Percentiles rank a stretch among this genome's conserved stretches.
phyloP scores from a whole-genome alignment of 2,329 filamentous ascomycete genomes.

The Zarea fungicola region DNA sequence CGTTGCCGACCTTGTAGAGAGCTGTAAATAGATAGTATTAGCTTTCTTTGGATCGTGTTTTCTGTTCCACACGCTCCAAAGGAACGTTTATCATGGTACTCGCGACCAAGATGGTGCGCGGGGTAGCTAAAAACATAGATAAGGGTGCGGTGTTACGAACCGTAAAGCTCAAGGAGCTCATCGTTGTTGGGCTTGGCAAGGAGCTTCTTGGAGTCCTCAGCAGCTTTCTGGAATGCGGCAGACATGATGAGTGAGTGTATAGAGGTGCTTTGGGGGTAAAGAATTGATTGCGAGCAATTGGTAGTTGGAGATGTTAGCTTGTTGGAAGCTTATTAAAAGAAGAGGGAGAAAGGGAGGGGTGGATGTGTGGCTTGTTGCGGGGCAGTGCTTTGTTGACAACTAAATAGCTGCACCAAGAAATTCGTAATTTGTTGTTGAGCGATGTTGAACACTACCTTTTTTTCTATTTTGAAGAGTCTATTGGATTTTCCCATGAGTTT shows the following conservation, averaged over 20 bases:
- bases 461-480: background rate
- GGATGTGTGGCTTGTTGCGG: background rate
- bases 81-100: too few relatives aligned
- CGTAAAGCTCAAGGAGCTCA: conserved; percentile 60
- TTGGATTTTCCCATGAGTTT: too few relatives aligned
- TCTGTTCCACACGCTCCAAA: background rate
- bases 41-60: too few relatives aligned
- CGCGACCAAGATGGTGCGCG: background rate
- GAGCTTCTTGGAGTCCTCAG: conserved; percentile 62
- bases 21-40: conserved; percentile 28
- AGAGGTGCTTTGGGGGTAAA: background rate
- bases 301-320: background rate
- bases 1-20: conserved; percentile 54
- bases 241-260: conserved; percentile 31
- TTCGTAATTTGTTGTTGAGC: too few relatives aligned
- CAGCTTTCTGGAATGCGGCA: conserved; percentile 50
- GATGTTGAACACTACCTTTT: background rate
- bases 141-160: conserved; percentile 30
- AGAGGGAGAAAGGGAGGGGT: conserved; percentile 3
- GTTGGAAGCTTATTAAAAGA: background rate
- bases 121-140: conserved; percentile 5
- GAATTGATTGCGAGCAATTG: background rate
- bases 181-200: conserved; percentile 58
- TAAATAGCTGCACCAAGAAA: background rate
- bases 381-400: background rate